Percentiles rank a stretch among this genome's conserved stretches.
phyloP scores from a whole-genome alignment of 768 basidiomycete species.

The Termitomyces sp. region DNA sequence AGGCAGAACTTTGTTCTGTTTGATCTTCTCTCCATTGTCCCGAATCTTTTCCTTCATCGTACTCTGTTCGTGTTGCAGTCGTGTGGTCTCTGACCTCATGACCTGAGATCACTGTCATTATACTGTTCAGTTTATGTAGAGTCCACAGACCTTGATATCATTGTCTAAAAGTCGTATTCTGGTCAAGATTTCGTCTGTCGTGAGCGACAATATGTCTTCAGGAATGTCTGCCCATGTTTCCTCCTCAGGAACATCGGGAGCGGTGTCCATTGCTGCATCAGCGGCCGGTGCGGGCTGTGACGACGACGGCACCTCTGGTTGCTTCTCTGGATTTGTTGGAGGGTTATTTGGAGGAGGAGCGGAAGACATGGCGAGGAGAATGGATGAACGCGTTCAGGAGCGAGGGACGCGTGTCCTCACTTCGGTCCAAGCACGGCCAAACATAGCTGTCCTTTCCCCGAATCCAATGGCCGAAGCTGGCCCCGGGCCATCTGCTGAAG shows the following conservation, averaged over 20 bases:
- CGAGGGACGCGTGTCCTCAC: conserved; percentile 36
- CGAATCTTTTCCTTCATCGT: conserved; percentile 99
- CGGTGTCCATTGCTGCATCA: conserved; percentile 66
- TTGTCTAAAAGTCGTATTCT: conserved; percentile 94
- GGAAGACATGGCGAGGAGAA: conserved; percentile 50
- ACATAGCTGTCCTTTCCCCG: conserved; percentile 15
- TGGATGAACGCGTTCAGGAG: conserved; percentile 28
- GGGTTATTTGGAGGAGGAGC: conserved; percentile 53
- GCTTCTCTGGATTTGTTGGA: conserved; percentile 51
- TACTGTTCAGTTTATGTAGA: neutral
- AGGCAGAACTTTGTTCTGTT: conserved; percentile 98
- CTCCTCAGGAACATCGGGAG: conserved; percentile 65
- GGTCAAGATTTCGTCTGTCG: conserved; percentile 85
- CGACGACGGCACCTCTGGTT: conserved; percentile 38
- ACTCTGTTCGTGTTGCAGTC: conserved; percentile 90
- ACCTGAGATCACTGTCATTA: conserved; percentile 53
- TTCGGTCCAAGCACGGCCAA: conserved; percentile 26
- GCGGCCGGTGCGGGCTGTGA: conserved; percentile 30
- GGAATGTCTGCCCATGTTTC: conserved; percentile 94
- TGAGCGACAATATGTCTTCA: conserved; percentile 74
- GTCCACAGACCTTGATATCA: conserved; percentile 76
- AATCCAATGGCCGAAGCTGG: conserved; percentile 38
- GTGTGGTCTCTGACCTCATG: conserved; percentile 92
- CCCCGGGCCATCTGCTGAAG: conserved; percentile 53
- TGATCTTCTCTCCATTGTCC: conserved; percentile 97